Percentiles rank a stretch among this genome's conserved stretches.
phyloP scores from a whole-genome alignment of 2,329 filamentous ascomycete genomes.

The Penicillium sp. region DNA sequence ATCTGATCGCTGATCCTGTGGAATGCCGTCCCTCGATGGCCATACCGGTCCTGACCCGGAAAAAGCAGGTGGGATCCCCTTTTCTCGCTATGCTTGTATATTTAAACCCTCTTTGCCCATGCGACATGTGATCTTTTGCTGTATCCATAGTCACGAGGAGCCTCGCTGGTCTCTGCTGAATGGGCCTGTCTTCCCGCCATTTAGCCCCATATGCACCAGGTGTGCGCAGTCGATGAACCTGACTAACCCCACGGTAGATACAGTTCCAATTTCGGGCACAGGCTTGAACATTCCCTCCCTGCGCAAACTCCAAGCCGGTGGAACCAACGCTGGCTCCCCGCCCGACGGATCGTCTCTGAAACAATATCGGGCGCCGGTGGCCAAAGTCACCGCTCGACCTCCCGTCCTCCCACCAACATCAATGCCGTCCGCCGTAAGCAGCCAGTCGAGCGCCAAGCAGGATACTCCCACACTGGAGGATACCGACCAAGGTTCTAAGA shows the following conservation, averaged over 20 bases:
- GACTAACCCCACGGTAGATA: constrained; percentile 27
- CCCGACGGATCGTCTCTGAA: constrained; percentile 22
- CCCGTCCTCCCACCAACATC: constrained; percentile 13
- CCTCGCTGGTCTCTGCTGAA: background rate
- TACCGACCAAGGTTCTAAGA: constrained; percentile 22
- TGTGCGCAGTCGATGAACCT: background rate
- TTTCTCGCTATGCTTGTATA: constrained; percentile 3
- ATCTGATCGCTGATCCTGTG: background rate
- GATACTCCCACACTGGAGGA: constrained; percentile 24
- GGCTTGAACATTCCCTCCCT: constrained; percentile 23
- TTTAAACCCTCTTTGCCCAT: constrained; percentile 6
- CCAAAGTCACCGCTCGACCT: constrained; percentile 27
- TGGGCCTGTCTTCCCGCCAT: background rate
- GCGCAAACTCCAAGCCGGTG: constrained; percentile 21
- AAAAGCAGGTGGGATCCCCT: constrained; percentile 28
- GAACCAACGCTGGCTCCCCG: constrained; percentile 13
- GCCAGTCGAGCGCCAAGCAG: constrained; percentile 24
- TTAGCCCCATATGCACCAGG: background rate
- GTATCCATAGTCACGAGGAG: background rate
- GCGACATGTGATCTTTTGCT: constrained; percentile 5
- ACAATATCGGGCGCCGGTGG: constrained; percentile 26
- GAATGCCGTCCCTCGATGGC: constrained; percentile 30
- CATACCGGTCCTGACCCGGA: constrained; percentile 19
- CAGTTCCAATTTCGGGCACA: constrained; percentile 23
- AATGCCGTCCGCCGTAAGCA: constrained; percentile 25